phyloP scores from a whole-genome alignment of 2,329 filamentous ascomycete species.

The Bipolaris cookei region DNA sequence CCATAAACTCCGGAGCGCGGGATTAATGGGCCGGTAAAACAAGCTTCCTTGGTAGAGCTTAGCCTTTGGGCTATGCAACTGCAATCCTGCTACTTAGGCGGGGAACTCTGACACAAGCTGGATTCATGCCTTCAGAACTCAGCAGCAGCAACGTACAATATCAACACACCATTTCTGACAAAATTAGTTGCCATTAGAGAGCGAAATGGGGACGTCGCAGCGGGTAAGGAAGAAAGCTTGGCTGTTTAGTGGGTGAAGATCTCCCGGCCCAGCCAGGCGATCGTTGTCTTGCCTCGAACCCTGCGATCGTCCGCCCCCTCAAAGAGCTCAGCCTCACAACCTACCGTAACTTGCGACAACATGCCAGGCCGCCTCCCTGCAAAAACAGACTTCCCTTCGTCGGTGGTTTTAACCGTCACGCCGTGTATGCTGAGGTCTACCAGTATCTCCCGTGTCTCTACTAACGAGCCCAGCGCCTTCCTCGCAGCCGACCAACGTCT shows the following conservation, averaged over 20 bases:
- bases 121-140: neutral
- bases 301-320: constrained; percentile 8
- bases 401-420: constrained; percentile 51
- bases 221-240: constrained; percentile 14
- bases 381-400: constrained; percentile 51
- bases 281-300: neutral
- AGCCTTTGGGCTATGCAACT: constrained; percentile 7
- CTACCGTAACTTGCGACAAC: constrained; percentile 17
- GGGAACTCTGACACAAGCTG: neutral
- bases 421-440: constrained; percentile 50
- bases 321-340: constrained; percentile 26
- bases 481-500: constrained; percentile 71
- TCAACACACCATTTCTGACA: neutral
- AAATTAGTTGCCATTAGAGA: too few species aligned
- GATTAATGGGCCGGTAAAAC: constrained; percentile 11
- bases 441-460: neutral
- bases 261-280: constrained; percentile 20
- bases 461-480: constrained; percentile 45
- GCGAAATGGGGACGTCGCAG: neutral
- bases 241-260: constrained; percentile 27
- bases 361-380: constrained; percentile 55
- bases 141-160: neutral
- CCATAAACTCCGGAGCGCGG: constrained; percentile 9
- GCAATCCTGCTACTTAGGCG: neutral
- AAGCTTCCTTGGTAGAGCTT: constrained; percentile 45